Percentiles rank a stretch among this genome's conserved stretches.
phyloP scores from a whole-genome alignment of 805 yeast genomes.

The Candida germanica region DNA sequence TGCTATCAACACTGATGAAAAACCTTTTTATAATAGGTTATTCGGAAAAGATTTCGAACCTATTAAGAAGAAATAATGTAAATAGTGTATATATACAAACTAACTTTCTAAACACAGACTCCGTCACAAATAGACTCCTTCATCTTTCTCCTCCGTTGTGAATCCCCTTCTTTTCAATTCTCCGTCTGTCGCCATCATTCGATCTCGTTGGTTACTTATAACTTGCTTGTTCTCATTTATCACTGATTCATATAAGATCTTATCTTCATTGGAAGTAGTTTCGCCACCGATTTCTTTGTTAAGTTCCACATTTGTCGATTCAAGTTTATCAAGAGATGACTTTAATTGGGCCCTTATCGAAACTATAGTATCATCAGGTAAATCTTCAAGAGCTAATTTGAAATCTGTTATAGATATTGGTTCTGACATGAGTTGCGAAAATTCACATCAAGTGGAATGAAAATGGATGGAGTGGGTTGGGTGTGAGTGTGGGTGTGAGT shows the following conservation, averaged over 20 bases:
- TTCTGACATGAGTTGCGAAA: too few species aligned
- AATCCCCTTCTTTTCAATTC: conserved; percentile 48
- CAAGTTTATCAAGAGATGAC: conserved; percentile 45
- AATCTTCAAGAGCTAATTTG: conserved; percentile 48
- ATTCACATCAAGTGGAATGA: too few species aligned
- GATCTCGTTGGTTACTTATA: conserved; percentile 46
- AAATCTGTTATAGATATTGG: conserved; percentile 44
- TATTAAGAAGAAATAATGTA: conserved; percentile 19
- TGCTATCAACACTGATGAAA: conserved; percentile 42
- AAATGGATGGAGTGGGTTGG: too few species aligned
- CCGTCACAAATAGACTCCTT: conserved; percentile 19
- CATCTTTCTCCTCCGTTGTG: conserved; percentile 6
- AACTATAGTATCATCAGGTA: conserved; percentile 37
- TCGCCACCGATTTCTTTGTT: conserved; percentile 32
- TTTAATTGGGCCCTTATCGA: conserved; percentile 18
- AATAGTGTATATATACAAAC: conserved; percentile 7
- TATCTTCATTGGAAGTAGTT: conserved; percentile 34
- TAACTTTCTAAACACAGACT: not conserved
- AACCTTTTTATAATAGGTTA: conserved; percentile 39
- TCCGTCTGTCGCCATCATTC: conserved; percentile 42
- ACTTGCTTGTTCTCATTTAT: conserved; percentile 55
- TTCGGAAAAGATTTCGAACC: conserved; percentile 35
- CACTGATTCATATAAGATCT: conserved; percentile 51
- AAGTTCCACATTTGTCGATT: conserved; percentile 51
- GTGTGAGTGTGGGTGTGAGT: too few species aligned